A percentile compares a stretch with the other conserved stretches of the same genome.
phyloP scores from a whole-genome alignment of 2,329 filamentous ascomycete species.

The Neonectria coccinea region DNA sequence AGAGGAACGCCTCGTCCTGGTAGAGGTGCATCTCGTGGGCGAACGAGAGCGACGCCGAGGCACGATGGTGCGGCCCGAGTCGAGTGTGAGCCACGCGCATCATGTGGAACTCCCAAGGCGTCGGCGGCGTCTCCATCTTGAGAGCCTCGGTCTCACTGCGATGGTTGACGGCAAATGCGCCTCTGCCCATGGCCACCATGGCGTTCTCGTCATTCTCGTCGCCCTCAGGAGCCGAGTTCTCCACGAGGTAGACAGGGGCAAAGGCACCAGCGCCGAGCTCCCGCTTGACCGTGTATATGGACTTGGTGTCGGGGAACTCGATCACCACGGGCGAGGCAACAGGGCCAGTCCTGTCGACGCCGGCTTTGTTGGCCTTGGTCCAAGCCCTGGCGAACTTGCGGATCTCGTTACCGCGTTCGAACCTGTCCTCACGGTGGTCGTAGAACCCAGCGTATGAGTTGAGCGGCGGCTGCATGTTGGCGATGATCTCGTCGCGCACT shows the following conservation, averaged over 20 bases:
- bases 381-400: constrained; percentile 81
- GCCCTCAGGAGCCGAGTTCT: constrained; percentile 70
- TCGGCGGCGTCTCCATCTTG: constrained; percentile 93
- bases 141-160: constrained; percentile 81
- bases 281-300: constrained; percentile 81
- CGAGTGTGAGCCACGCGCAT: constrained; percentile 85
- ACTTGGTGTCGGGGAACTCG: constrained; percentile 72
- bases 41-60: constrained; percentile 80
- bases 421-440: constrained; percentile 74
- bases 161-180: constrained; percentile 66
- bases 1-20: constrained; percentile 87
- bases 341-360: constrained; percentile 71
- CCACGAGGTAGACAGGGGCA: constrained; percentile 92
- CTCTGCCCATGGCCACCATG: constrained; percentile 69
- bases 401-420: constrained; percentile 79
- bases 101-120: constrained; percentile 96
- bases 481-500: constrained; percentile 80
- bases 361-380: constrained; percentile 65
- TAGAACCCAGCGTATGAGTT: constrained; percentile 82
- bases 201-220: constrained; percentile 59
- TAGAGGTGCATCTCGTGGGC: constrained; percentile 94
- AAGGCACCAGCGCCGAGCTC: constrained; percentile 95
- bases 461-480: constrained; percentile 78
- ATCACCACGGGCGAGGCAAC: constrained; percentile 72
- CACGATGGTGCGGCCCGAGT: constrained; percentile 77